Evolutionary conservation across 2,329 filamentous ascomycete genomes (phyloP).

Genomic region (Ilyonectria destructans): DNA sequence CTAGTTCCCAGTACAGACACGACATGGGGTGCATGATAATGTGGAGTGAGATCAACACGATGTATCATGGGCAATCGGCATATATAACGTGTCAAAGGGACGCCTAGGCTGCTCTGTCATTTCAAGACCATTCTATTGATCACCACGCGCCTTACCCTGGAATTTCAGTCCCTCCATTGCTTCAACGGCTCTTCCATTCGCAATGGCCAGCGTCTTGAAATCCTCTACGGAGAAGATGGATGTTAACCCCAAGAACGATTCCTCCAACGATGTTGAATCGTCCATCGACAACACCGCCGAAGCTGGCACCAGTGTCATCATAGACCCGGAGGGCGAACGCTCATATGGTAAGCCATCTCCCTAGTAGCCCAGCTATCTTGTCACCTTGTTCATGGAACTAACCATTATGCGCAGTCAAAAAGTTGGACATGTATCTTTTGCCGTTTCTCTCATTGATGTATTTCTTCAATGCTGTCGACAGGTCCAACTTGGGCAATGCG

Average conservation of each 20-base stretch:
- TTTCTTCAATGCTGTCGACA: conserved; percentile 42
- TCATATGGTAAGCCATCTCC: neutral
- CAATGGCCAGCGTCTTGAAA: neutral
- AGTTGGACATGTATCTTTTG: conserved; percentile 61
- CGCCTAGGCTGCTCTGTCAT: neutral
- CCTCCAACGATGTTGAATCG: neutral
- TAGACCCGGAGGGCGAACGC: neutral
- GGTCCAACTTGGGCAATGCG: conserved; percentile 64
- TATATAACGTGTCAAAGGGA: no score
- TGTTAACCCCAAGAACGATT: neutral
- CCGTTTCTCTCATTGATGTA: conserved; percentile 59
- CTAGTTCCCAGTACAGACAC: no score
- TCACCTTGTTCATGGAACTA: no score
- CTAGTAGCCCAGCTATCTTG: no score
- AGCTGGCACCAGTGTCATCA: neutral
- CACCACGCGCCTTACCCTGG: neutral
- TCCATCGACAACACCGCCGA: neutral
- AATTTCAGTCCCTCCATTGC: neutral
- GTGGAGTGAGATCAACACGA: no score
- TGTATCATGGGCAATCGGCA: no score
- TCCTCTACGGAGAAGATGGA: neutral
- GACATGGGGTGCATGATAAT: no score
- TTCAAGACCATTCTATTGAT: neutral
- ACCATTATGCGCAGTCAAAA: conserved; percentile 35
- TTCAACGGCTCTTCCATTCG: neutral